phyloP scores from a whole-genome alignment of 352 stramenopile species.

The Globisporangium okanoganense region DNA sequence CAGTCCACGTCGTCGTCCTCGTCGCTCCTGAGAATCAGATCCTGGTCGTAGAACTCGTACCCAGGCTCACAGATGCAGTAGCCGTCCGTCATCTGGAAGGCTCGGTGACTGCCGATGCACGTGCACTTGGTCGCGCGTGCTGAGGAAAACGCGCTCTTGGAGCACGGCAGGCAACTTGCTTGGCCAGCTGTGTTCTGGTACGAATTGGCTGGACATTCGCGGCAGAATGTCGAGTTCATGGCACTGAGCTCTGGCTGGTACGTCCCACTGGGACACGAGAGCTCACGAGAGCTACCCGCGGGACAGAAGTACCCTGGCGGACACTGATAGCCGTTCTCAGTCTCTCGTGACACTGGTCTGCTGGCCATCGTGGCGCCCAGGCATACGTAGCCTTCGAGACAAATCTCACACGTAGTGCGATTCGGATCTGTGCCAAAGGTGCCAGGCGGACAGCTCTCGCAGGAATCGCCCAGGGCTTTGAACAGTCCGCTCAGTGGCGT shows the following conservation, averaged over 20 bases:
- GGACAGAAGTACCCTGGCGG: slow-evolving; percentile 78
- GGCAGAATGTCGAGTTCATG: slow-evolving; percentile 53
- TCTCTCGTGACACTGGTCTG: slow-evolving; percentile 37
- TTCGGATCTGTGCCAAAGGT: slow-evolving; percentile 80
- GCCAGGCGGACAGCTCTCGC: slow-evolving; percentile 69
- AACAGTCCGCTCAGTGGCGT: slow-evolving; percentile 51
- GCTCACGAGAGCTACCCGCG: slow-evolving; percentile 39
- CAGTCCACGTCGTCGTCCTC: slow-evolving; percentile 88
- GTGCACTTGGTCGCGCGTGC: slow-evolving; percentile 63
- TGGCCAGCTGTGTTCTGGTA: slow-evolving; percentile 76
- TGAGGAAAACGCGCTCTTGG: slow-evolving; percentile 65
- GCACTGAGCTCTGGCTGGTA: slow-evolving; percentile 57
- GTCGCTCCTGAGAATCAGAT: slow-evolving; percentile 75
- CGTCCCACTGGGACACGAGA: slow-evolving; percentile 71
- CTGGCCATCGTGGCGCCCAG: slow-evolving; percentile 61
- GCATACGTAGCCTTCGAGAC: slow-evolving; percentile 84
- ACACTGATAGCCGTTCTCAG: slow-evolving; percentile 86
- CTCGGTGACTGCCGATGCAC: slow-evolving; percentile 84
- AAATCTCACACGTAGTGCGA: slow-evolving; percentile 63
- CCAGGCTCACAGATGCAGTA: slow-evolving; percentile 90
- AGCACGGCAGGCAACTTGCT: slow-evolving; percentile 81
- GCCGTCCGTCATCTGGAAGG: slow-evolving; percentile 89
- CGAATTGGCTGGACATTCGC: slow-evolving; percentile 58
- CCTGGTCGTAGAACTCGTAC: slow-evolving; percentile 90
- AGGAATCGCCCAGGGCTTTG: slow-evolving; percentile 48